Conservation (phyloP, 2,329 filamentous ascomycete genomes). For the Fusarium sp. region DNA sequence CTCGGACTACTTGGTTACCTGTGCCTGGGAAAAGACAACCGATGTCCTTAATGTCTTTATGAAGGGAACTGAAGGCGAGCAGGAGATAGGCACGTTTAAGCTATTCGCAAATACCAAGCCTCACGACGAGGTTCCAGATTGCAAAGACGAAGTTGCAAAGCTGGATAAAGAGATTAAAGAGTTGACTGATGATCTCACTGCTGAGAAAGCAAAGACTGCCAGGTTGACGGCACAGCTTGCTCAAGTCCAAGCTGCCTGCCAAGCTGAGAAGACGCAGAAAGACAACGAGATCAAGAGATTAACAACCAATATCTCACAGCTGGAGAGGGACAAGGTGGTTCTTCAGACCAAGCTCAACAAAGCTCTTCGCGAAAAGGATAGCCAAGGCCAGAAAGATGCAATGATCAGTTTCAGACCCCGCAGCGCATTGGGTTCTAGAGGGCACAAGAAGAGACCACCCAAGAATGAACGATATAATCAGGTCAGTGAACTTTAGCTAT, state of each 20-base stretch:
- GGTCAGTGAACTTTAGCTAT: neutral
- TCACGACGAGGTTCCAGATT: neutral
- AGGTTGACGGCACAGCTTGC: neutral
- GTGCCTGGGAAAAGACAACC: slow-evolving; percentile 15
- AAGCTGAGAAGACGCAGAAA: neutral
- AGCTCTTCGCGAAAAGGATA: neutral
- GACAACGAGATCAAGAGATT: neutral
- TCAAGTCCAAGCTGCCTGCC: neutral
- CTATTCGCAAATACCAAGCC: slow-evolving; percentile 14
- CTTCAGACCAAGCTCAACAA: neutral
- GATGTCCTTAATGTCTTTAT: neutral
- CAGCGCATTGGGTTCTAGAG: neutral
- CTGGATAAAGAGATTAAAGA: neutral
- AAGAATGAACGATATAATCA: rapidly evolving
- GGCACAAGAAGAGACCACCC: rapidly evolving
- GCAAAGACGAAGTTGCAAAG: neutral
- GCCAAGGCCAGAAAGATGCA: neutral
- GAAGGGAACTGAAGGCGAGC: rapidly evolving
- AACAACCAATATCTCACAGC: neutral
- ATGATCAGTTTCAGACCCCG: neutral
- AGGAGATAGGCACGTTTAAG: neutral
- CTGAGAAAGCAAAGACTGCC: neutral
- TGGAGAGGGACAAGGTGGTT: neutral
- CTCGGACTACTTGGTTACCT: slow-evolving; percentile 12
- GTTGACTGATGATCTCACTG: neutral